Evolutionary conservation across 495 filamentous ascomycete species (phyloP), one percentile per base, ranked within the genome.

Genomic region (Podospora anserina): DNA sequence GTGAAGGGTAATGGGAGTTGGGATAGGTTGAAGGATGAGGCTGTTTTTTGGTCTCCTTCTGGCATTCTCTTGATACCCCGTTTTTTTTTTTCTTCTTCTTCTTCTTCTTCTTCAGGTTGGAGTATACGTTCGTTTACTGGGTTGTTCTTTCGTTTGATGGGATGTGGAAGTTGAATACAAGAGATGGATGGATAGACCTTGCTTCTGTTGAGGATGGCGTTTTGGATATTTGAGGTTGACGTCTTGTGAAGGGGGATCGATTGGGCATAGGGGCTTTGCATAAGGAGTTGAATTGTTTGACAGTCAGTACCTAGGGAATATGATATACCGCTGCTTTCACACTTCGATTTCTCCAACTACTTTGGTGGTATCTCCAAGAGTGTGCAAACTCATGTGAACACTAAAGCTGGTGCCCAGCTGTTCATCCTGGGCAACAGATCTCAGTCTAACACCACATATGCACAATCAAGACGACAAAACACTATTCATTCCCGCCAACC

Each of bases 31-130:
- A 26, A 20, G n/a, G n/a, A 20, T 20, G n/a, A n/a, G 55, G 55
- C 18, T 19, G 55, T 7, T 2, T 15, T 7, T 58, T 56, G 30
- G 32, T 66, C 18, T 16, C 54, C 30, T 67, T 63, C 59, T 58
- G 53, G 66, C 66, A 68, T 68, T 68, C 66, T 34, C 66, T 68
- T 61, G 66, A 68, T 68, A 68, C 66, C 66, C 66, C 2, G 39
- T 49, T 13, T 49, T 49, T 49, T 49, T 49, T 16, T 49, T 20
- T 20, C 20, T 23, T 23, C 20, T 23, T 23, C 20, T 23, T 23
- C 13, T 49, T 9, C 9, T 49, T 49, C 2, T 16, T 49, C 13
- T 49, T 49, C 39, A 49, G 39, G 11, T 49, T 11, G 11, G 39
- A 13, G 7, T 3, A 49, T 49, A 49, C 39, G 15, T 49, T 49